Base-by-base conservation (phyloP, 495 filamentous ascomycete species). In the Saxophila tyrrhenica region DNA sequence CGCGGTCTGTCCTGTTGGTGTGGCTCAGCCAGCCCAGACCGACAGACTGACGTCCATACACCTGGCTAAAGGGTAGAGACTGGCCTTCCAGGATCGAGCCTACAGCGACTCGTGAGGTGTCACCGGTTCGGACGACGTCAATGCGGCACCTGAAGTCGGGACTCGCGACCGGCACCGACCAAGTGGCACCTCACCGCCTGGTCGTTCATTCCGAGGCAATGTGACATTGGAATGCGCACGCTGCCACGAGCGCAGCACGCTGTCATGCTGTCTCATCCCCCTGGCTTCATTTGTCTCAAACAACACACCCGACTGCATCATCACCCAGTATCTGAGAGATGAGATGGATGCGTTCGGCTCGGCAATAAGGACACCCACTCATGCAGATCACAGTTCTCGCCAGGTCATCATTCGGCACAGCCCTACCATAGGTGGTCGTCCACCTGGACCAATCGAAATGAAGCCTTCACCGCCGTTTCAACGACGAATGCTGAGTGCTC, bases 381-480 rank as follows among this genome's bases (percentile, higher is more conserved):
- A 24, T 38, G 54, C 55, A 51, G 55, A 57, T 57, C 55, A 52
- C 17, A 17, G 55, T 57, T 52, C n/a, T n/a, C 55, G 48, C 38
- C 46, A 56, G 47, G 39, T 56, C 47, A 38, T 20, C 19, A 2
- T 29, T 11, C 43, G 32, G 39, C 24, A 49, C 43, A 35, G 43
- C 17, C n/a, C 25, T 55, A 25, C 23, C 20, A 24, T 20, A n/a
- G 20, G 22, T 8, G 8, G 22, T 5, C 25, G 23, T 21, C 39
- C 5, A 21, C 46, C 32, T 48, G 52, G 52, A 48, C 52, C 52
- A 55, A 55, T 55, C 38, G 52, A 23, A n/a, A 22, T 47, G 8
- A 1, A 48, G 45, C 52, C 39, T 48, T 55, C 52, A 55, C 52
- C 51, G 51, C 51, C 42, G 35, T 29, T 52, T 29, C 9, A 23